Conservation (phyloP, 192 early-diverging fungal genomes). For the Coemansia sp. region DNA sequence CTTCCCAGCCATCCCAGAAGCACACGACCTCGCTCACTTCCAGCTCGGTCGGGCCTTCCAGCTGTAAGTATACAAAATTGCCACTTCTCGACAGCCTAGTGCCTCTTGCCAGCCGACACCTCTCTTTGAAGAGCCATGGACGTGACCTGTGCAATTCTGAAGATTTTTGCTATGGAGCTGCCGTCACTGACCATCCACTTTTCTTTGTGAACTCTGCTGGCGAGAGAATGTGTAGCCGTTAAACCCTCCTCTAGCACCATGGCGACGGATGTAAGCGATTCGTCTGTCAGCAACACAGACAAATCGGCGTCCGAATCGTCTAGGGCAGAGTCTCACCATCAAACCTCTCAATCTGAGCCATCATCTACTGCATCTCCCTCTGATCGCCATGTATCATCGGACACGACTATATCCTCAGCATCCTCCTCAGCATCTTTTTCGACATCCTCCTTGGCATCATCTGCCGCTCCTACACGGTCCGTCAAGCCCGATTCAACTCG, state of each 20-base stretch:
- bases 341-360: neutral
- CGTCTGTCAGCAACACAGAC: neutral
- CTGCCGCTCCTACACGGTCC: neutral
- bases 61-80: neutral
- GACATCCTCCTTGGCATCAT: neutral
- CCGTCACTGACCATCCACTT: neutral
- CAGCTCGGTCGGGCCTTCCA: neutral
- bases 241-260: neutral
- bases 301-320: neutral
- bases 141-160: neutral
- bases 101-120: neutral
- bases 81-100: neutral
- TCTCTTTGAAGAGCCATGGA: neutral
- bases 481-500: neutral
- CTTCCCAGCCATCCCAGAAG: neutral
- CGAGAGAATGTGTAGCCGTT: neutral
- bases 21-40: neutral
- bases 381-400: neutral
- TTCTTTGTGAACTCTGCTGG: neutral
- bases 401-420: neutral
- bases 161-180: neutral
- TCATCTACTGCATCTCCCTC: neutral
- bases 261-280: conserved; percentile 4
- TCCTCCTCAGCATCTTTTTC: neutral
- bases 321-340: neutral